Evolutionary conservation across 2,329 filamentous ascomycete genomes (phyloP).

Genomic region (Madurella fahalii): DNA sequence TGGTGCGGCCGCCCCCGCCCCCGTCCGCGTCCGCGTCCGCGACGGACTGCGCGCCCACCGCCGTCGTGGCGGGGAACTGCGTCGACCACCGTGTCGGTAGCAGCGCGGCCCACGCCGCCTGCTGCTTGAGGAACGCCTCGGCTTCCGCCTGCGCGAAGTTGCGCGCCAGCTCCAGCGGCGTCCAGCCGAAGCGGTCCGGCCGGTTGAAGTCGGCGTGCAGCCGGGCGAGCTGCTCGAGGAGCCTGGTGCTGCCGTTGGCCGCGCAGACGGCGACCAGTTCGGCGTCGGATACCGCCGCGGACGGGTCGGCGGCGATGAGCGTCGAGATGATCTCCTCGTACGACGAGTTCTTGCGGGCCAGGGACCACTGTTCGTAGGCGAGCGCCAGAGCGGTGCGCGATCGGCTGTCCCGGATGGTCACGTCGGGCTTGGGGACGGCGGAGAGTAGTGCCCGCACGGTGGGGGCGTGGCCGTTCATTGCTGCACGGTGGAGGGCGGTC

Average conservation of each 20-base stretch:
- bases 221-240: conserved; percentile 14
- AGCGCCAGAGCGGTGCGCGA: conserved; percentile 13
- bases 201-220: conserved; percentile 16
- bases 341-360: background rate
- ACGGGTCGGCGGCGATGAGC: conserved; percentile 11
- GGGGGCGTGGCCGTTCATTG: conserved; percentile 12
- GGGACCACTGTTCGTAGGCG: conserved; percentile 20
- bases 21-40: background rate
- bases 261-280: conserved; percentile 19
- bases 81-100: conserved; percentile 15
- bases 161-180: conserved; percentile 20
- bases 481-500: conserved; percentile 22
- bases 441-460: conserved; percentile 15
- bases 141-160: conserved; percentile 9
- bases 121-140: conserved; percentile 17
- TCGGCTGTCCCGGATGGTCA: conserved; percentile 6
- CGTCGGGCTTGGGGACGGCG: conserved; percentile 6
- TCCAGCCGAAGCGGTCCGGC: conserved; percentile 23
- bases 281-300: conserved; percentile 11
- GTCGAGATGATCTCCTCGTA: conserved; percentile 14
- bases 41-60: conserved; percentile 3
- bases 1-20: too few species aligned
- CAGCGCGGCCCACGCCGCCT: conserved; percentile 13
- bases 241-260: conserved; percentile 16
- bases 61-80: conserved; percentile 4